Percentiles rank a stretch among this genome's conserved stretches.
Evolutionary conservation across 305 asterid species (phyloP).

Genomic region (Plantago rigida): DNA sequence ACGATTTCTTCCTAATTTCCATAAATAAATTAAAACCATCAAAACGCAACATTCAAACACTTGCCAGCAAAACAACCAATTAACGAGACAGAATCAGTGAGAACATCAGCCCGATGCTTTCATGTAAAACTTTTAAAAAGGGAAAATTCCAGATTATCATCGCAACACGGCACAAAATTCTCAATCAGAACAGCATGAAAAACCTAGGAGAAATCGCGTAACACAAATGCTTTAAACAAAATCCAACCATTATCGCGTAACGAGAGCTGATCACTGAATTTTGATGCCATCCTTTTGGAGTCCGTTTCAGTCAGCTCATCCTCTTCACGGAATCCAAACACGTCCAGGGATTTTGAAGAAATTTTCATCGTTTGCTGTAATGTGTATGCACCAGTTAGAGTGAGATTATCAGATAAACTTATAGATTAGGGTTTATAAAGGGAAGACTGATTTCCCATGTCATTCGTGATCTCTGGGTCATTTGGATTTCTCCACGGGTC

Average conservation of each 20-base stretch:
- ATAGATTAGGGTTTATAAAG: not conserved
- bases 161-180: too few relatives aligned
- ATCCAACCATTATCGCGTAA: slow-evolving; percentile 10
- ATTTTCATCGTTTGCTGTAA: slow-evolving; percentile 24
- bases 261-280: slow-evolving; percentile 22
- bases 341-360: slow-evolving; percentile 31
- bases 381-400: not conserved
- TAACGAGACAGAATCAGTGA: too few relatives aligned
- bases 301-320: slow-evolving; percentile 27
- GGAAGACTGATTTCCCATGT: too few relatives aligned
- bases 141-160: too few relatives aligned
- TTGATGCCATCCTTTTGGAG: slow-evolving; percentile 16
- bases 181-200: too few relatives aligned
- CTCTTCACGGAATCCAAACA: slow-evolving; percentile 36
- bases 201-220: not conserved
- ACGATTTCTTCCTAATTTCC: too few relatives aligned
- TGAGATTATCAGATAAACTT: not conserved
- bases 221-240: not conserved
- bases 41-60: too few relatives aligned
- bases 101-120: too few relatives aligned
- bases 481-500: not conserved
- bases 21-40: too few relatives aligned
- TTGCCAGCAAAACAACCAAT: too few relatives aligned
- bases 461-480: not conserved
- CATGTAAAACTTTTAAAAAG: too few relatives aligned